A percentile compares a stretch with the other conserved stretches of the same genome.
Evolutionary conservation across 2,329 filamentous ascomycete species (phyloP).

Genomic region (Scytalidium sp.): DNA sequence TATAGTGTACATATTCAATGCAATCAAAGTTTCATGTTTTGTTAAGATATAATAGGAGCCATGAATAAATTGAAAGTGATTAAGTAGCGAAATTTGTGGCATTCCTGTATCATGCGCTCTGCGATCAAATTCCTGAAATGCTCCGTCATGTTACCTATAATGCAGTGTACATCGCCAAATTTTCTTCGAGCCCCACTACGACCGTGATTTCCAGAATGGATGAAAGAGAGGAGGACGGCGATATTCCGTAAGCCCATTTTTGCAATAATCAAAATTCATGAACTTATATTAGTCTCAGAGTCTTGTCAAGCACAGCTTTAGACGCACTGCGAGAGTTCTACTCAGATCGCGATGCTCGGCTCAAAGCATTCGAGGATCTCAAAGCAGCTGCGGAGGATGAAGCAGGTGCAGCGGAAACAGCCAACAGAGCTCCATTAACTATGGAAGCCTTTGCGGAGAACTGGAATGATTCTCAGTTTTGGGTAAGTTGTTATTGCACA

Average conservation of each 20-base stretch:
- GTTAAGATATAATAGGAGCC: constrained; percentile 1
- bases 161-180: not conserved
- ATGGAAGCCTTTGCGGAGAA: constrained; percentile 77
- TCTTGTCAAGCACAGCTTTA: constrained; percentile 64
- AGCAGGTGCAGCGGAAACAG: constrained; percentile 23
- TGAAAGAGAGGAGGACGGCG: constrained; percentile 15
- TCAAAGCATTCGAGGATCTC: constrained; percentile 66
- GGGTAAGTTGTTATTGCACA: constrained; percentile 53
- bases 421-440: constrained; percentile 30
- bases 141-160: not conserved
- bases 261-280: constrained; percentile 2
- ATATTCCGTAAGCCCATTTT: constrained; percentile 13
- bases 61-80: not conserved
- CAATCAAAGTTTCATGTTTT: constrained; percentile 24
- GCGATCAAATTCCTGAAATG: no score
- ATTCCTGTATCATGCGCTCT: no score
- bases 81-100: no score
- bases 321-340: constrained; percentile 73
- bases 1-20: constrained; percentile 35
- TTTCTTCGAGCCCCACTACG: constrained; percentile 2
- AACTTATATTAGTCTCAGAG: constrained; percentile 33
- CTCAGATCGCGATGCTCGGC: constrained; percentile 64
- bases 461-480: constrained; percentile 84
- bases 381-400: constrained; percentile 58
- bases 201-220: constrained; percentile 14